Conservation (phyloP, 2,329 filamentous ascomycete genomes). For the Aspergillus caelatus region DNA sequence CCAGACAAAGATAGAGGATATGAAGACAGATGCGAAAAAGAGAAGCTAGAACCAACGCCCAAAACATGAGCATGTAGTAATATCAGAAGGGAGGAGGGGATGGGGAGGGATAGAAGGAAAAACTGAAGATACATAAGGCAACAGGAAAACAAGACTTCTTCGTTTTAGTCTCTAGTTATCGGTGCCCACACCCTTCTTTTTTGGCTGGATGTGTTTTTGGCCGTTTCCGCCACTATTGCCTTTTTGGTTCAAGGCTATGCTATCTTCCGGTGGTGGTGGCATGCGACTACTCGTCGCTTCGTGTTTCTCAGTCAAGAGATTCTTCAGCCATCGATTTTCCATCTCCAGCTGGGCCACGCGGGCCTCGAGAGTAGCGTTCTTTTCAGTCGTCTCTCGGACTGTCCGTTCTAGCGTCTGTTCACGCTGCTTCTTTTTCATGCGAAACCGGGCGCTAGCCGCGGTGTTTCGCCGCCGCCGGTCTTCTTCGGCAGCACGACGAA, state of each 20-base stretch:
- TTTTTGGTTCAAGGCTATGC: constrained; percentile 23
- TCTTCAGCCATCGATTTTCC: constrained; percentile 81
- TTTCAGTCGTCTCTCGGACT: constrained; percentile 80
- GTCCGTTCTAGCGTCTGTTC: constrained; percentile 81
- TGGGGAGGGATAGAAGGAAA: constrained; percentile 12
- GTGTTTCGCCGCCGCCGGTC: constrained; percentile 90
- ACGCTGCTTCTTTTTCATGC: constrained; percentile 94
- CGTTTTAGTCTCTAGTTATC: constrained; percentile 26
- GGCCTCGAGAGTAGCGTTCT: constrained; percentile 73
- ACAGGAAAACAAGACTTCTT: constrained; percentile 6
- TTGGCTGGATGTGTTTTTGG: constrained; percentile 43
- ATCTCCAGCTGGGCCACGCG: constrained; percentile 77
- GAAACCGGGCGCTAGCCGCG: constrained; percentile 86
- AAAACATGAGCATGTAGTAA: background rate
- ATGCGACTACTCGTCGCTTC: constrained; percentile 37
- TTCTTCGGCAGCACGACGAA: constrained; percentile 77
- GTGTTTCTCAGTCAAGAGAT: constrained; percentile 80
- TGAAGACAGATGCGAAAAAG: constrained; percentile 17
- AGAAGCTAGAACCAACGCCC: constrained; percentile 7
- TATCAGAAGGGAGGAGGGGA: constrained; percentile 9
- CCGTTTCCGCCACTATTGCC: constrained; percentile 21
- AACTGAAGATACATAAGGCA: constrained; percentile 6
- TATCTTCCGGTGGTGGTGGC: constrained; percentile 23
- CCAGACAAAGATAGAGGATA: constrained; percentile 11
- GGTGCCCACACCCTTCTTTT: constrained; percentile 44